Base-by-base conservation (phyloP, 257 asterid genomes). In the Mentha longifolia region DNA sequence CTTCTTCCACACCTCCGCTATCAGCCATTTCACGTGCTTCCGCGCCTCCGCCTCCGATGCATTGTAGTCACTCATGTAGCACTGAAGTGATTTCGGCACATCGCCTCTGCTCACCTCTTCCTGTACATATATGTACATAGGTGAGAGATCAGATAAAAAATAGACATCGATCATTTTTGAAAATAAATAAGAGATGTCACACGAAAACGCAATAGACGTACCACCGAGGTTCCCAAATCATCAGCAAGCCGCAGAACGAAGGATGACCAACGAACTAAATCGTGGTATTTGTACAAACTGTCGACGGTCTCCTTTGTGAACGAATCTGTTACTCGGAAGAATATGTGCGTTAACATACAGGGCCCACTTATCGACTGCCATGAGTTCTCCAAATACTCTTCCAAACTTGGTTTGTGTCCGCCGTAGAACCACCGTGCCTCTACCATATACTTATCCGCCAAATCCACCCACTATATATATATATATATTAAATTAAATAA, bases 41-140 rank as follows among this genome's bases (percentile, higher is more conserved):
- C n/a, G 37, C 0, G 84, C 84, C 17, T 76, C 83, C 31, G 81
- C 83, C 57, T 58, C 67, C 6, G 71, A 45, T 31, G 42, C 80
- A 12, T 79, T 80, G 0, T 20, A 79, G 45, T 87, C 85, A 3
- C 77, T 80, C 90, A 82, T 87, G 75, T 82, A 83, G 56, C 94
- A 85, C 61, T 87, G 77, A 17, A 81, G 30, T 16, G 77, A 31
- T 33, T 74, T 81, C 4, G 83, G 76, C 8, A 71, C 76, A 14
- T 81, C 85, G 0, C 85, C 85, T 75, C 83, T 60, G 41, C 52
- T 12, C 74, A 81, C 31, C 78, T 81, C 86, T 0, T 61, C 72
- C 83, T 51, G 43, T 12, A 3, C 3, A 42, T 8, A 39, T 7
- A 8, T 39, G 1, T 28, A 28, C 2, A 22, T 22, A 22, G 25